phyloP scores from a whole-genome alignment of 2,329 filamentous ascomycete genomes.

The Talaromyces piceae region DNA sequence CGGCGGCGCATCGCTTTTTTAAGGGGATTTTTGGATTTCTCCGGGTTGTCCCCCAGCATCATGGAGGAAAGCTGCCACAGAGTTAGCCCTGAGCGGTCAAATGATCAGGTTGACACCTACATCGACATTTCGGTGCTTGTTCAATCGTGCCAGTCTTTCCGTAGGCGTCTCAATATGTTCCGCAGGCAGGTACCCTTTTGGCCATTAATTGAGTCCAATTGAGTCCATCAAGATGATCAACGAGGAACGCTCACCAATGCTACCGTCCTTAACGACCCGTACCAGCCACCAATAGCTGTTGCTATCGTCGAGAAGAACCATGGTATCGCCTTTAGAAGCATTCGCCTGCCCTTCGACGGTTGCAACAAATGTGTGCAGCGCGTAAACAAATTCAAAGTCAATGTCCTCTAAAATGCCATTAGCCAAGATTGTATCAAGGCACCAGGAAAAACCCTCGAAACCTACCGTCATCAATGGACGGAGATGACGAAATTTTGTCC shows the following conservation, averaged over 20 bases:
- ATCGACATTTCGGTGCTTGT: conserved; percentile 97
- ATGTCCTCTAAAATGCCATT: conserved; percentile 74
- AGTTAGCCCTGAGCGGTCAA: conserved; percentile 1
- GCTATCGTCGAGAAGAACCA: conserved; percentile 96
- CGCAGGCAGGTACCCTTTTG: conserved; percentile 80
- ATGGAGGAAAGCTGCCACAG: conserved; percentile 55
- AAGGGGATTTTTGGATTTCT: conserved; percentile 74
- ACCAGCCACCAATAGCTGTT: conserved; percentile 99
- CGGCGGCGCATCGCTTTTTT: conserved; percentile 76
- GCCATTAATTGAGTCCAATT: conserved; percentile 1
- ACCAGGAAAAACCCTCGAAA: conserved; percentile 25
- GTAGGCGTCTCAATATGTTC: conserved; percentile 98
- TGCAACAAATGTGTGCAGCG: conserved; percentile 92
- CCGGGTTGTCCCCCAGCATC: conserved; percentile 64
- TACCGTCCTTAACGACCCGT: conserved; percentile 92
- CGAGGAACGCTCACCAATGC: conserved; percentile 60
- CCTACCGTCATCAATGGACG: conserved; percentile 98
- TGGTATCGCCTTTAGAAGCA: conserved; percentile 95
- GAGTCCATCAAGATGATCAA: conserved; percentile 30
- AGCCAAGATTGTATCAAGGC: background rate
- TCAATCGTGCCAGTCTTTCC: conserved; percentile 82
- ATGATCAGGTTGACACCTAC: conserved; percentile 46
- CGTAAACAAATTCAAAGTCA: conserved; percentile 99
- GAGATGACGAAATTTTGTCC: conserved; percentile 98
- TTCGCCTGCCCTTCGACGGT: conserved; percentile 98